Conservation (phyloP, 2,329 filamentous ascomycete species). For the Colletotrichum viniferum region DNA sequence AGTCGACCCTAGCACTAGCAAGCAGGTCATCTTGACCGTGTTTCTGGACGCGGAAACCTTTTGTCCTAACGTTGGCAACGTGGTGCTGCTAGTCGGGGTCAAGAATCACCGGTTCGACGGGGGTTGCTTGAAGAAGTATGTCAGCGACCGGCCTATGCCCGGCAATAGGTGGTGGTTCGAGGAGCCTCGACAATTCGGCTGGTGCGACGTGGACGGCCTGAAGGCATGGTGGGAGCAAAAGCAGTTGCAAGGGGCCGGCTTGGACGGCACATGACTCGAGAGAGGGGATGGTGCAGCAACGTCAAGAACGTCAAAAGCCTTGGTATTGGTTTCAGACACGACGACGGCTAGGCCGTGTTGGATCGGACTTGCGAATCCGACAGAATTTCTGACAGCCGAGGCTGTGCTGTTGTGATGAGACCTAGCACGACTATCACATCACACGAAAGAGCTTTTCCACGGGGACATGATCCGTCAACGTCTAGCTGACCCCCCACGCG, state of each 20-base stretch:
- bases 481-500: constrained; percentile 16
- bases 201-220: constrained; percentile 54
- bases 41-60: constrained; percentile 59
- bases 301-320: not conserved
- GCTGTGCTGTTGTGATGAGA: not conserved
- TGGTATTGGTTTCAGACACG: not conserved
- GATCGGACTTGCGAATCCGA: not conserved
- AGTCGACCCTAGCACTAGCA: constrained; percentile 54
- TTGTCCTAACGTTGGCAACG: constrained; percentile 49
- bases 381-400: not conserved
- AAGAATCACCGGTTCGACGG: constrained; percentile 63
- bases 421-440: not conserved
- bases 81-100: constrained; percentile 56
- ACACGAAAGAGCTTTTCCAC: not conserved
- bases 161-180: constrained; percentile 57
- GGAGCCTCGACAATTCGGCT: constrained; percentile 47
- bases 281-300: not conserved
- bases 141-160: constrained; percentile 35
- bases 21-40: constrained; percentile 57
- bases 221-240: constrained; percentile 47
- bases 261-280: not conserved
- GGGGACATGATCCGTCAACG: not conserved
- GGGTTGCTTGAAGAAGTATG: constrained; percentile 49
- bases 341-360: not conserved
- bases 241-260: not conserved